Base-by-base conservation (phyloP, 148 eudicot genomes). In the Heliosperma pusillum region DNA sequence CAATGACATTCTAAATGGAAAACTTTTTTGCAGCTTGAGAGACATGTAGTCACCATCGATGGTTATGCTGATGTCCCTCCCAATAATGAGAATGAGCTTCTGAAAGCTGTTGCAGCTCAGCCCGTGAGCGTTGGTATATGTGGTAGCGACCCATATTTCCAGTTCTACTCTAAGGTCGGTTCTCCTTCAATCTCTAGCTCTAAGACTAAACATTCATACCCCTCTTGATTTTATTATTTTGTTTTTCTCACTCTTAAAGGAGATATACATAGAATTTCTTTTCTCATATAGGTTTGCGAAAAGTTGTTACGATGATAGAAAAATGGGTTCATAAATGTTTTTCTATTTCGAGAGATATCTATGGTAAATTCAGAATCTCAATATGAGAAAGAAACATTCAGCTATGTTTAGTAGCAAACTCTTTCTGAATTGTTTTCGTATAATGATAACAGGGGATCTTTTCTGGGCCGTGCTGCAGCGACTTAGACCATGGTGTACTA, bases 41-140 rank as follows among this genome's bases (percentile, higher is more conserved):
- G 86, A 69, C 90, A 59, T 70, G 90, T 89, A 71, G 97, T 96
- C 24, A 96, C 97, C 7, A 92, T 96, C 42, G 99, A 96, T 82
- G 85, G 97, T 36, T 96, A 92, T 33, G 77, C 70, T 6, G 97
- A 96, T 72, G 76, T 96, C 58, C 89, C 97, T 61, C 42, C 88
- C 8, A 87, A 81, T 75, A 68, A 90, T 5, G 99, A 92, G 84
- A 64, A 89, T 56, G 85, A 75, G 69, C 83, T 96, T 19, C 84
- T 88, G 58, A 77, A 81, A 77, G 97, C 97, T 24, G 99, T 92
- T 44, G 97, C 91, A 58, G 79, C 84, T 77, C 99, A 90, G 79
- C 99, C 99, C 17, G 86, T 96, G 8, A 96, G 99, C 47, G 99
- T 92, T 3, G 99, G 99, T 53, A 87, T 96, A 66, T 90, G 94